A percentile compares a stretch with the other conserved stretches of the same genome.
Evolutionary conservation across 139 green algal genomes (phyloP).

Genomic region (Desmodesmus armatus): DNA sequence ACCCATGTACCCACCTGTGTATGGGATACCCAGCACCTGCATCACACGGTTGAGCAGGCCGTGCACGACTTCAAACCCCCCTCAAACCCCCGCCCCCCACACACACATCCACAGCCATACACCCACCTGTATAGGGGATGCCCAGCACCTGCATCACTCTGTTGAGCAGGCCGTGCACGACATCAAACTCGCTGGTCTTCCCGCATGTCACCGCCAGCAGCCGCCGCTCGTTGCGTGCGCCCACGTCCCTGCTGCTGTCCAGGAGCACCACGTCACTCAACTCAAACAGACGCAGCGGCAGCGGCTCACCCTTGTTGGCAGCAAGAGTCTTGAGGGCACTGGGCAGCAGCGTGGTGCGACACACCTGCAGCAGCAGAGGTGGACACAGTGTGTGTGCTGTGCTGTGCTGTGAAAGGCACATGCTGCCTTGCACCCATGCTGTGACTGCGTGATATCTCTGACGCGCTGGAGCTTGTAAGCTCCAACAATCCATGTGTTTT

Average conservation of each 20-base stretch:
- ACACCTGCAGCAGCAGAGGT: too few species aligned
- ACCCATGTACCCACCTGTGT: slow-evolving; percentile 45
- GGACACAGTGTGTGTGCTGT: slow-evolving; percentile 52
- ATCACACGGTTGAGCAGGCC: background rate
- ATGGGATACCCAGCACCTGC: background rate
- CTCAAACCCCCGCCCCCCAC: too few species aligned
- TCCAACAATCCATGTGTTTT: too few species aligned
- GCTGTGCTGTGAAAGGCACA: too few species aligned
- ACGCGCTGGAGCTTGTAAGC: slow-evolving; percentile 7
- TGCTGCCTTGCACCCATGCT: too few species aligned
- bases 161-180: slow-evolving; percentile 95
- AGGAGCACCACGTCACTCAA: slow-evolving; percentile 88
- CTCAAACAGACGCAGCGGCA: slow-evolving; percentile 97
- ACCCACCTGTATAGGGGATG: slow-evolving; percentile 69
- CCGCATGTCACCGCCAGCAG: slow-evolving; percentile 90
- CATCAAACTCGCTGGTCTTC: slow-evolving; percentile 90
- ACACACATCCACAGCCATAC: background rate
- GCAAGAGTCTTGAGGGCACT: slow-evolving; percentile 95
- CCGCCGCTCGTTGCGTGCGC: slow-evolving; percentile 90
- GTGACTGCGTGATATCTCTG: background rate
- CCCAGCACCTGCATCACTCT: slow-evolving; percentile 94
- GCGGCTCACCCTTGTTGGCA: slow-evolving; percentile 91
- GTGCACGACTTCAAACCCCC: too few species aligned
- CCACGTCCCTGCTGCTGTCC: slow-evolving; percentile 65
- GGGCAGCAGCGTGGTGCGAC: slow-evolving; percentile 69